Conservation (phyloP, 2,329 filamentous ascomycete genomes). For the Colletotrichum filicis region DNA sequence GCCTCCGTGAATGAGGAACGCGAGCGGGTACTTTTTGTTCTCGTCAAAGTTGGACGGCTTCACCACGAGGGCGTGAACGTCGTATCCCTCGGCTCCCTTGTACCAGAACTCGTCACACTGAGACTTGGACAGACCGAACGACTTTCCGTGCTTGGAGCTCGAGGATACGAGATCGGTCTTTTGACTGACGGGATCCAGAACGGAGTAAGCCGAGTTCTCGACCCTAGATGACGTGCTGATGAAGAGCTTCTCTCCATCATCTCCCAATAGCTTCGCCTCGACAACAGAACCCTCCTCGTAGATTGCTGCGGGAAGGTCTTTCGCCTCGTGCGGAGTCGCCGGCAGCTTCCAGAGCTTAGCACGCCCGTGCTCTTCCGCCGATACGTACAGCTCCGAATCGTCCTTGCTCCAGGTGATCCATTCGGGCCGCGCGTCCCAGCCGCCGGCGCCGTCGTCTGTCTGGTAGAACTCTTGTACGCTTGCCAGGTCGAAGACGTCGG, state of each 20-base stretch:
- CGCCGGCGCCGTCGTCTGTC: slow-evolving; percentile 70
- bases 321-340: slow-evolving; percentile 61
- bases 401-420: slow-evolving; percentile 67
- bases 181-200: slow-evolving; percentile 61
- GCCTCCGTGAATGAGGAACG: slow-evolving; percentile 85
- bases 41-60: slow-evolving; percentile 75
- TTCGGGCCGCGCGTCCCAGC: slow-evolving; percentile 70
- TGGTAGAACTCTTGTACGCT: slow-evolving; percentile 72
- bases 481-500: slow-evolving; percentile 67
- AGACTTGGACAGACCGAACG: slow-evolving; percentile 71
- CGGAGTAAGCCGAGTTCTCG: slow-evolving; percentile 77
- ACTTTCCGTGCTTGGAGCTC: slow-evolving; percentile 71
- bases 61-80: slow-evolving; percentile 77
- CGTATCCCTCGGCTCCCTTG: slow-evolving; percentile 67
- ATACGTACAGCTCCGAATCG: slow-evolving; percentile 75
- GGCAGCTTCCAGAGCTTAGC: slow-evolving; percentile 71
- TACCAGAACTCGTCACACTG: slow-evolving; percentile 79
- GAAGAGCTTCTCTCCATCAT: slow-evolving; percentile 62
- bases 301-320: slow-evolving; percentile 59
- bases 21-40: slow-evolving; percentile 80
- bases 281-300: slow-evolving; percentile 64
- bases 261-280: slow-evolving; percentile 63
- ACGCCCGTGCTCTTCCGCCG: slow-evolving; percentile 76
- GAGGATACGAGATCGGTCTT: slow-evolving; percentile 66
- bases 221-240: slow-evolving; percentile 75